These are phyloP conservation scores for Themeda triandra DNA, from an alignment of 176 grass and related monocot species.

Conservation along the genomic window DNA sequence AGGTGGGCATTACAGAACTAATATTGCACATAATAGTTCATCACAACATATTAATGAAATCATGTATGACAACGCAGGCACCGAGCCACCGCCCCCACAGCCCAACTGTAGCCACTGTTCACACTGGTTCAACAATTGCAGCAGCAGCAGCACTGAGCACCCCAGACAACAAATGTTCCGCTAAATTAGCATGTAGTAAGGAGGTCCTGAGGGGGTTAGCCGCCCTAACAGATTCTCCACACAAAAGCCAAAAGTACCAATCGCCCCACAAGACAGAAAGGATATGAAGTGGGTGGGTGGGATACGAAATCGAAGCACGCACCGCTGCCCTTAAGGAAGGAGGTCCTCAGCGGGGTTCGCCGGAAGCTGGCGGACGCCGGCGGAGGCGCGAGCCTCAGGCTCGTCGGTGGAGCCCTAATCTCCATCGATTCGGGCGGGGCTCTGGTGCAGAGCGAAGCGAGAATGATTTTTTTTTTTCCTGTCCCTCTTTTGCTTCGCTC, in stretches of 20 bases:
- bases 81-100: neutral
- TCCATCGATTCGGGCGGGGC: slow-evolving; percentile 36
- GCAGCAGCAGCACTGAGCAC: neutral
- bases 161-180: neutral
- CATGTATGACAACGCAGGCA: neutral
- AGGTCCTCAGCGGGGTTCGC: slow-evolving; percentile 17
- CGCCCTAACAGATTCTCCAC: neutral
- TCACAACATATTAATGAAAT: neutral
- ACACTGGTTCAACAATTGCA: neutral
- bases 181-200: neutral
- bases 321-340: slow-evolving; percentile 46
- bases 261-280: neutral
- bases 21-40: neutral
- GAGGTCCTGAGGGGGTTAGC: neutral
- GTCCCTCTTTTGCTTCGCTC: neutral
- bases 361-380: slow-evolving; percentile 17
- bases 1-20: neutral
- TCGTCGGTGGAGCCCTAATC: slow-evolving; percentile 36
- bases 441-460: neutral
- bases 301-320: slow-evolving; percentile 5
- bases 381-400: slow-evolving; percentile 31
- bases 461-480: neutral
- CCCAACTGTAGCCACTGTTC: neutral
- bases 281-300: neutral
- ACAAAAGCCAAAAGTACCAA: neutral